Conservation (phyloP, 2,329 filamentous ascomycete species). For the Hymenoscyphus infarciens region DNA sequence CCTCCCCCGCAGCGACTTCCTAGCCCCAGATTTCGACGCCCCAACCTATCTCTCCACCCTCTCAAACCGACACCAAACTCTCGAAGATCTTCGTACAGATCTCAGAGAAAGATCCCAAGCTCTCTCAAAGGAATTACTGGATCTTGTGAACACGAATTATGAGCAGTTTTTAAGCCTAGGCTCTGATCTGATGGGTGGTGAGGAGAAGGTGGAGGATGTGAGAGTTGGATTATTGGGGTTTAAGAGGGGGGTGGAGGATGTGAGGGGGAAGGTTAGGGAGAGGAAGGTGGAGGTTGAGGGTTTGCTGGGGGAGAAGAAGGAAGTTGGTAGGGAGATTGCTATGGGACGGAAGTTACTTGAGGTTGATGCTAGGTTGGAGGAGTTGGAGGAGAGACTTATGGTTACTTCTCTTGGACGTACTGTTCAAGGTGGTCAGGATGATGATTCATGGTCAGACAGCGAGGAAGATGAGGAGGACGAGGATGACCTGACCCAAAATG, state of each 20-base stretch:
- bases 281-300: constrained; percentile 59
- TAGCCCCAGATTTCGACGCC: constrained; percentile 72
- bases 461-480: constrained; percentile 40
- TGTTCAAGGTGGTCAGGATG: constrained; percentile 29
- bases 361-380: constrained; percentile 57
- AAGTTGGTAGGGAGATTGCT: constrained; percentile 61
- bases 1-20: constrained; percentile 78
- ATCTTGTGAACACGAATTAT: constrained; percentile 94
- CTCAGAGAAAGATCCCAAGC: constrained; percentile 75
- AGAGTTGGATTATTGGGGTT: constrained; percentile 85
- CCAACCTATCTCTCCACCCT: constrained; percentile 79
- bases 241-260: constrained; percentile 71
- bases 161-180: constrained; percentile 85
- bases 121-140: constrained; percentile 81
- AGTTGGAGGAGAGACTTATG: constrained; percentile 61
- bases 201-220: constrained; percentile 88
- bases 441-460: constrained; percentile 37
- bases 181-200: constrained; percentile 76
- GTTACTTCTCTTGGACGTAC: constrained; percentile 40
- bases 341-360: constrained; percentile 61
- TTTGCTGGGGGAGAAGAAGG: constrained; percentile 63
- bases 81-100: constrained; percentile 87
- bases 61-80: constrained; percentile 85
- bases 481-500: constrained; percentile 25
- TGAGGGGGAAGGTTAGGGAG: constrained; percentile 62